These are phyloP conservation scores for Phyllosticta citribraziliensis DNA, from an alignment of 2,329 filamentous ascomycete species.

Conservation along the genomic window DNA sequence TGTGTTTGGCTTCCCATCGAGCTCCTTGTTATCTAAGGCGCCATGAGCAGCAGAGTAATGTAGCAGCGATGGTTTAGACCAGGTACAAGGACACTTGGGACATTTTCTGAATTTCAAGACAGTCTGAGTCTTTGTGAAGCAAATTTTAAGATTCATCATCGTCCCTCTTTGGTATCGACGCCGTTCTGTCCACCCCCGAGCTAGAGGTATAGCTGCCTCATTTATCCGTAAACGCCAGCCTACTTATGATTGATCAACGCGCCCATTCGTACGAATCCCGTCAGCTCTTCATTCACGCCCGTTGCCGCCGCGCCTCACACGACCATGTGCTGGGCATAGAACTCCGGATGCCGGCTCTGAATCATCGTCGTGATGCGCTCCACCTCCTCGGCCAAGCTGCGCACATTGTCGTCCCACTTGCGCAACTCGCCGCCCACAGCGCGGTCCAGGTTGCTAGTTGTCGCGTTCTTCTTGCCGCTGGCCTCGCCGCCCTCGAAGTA, in stretches of 20 bases:
- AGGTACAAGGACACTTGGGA: too few species aligned
- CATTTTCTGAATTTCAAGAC: too few species aligned
- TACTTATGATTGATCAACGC: not conserved
- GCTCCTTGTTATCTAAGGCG: too few species aligned
- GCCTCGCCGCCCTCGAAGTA: slow-evolving; percentile 75
- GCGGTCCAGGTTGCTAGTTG: slow-evolving; percentile 50
- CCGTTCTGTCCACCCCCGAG: too few species aligned
- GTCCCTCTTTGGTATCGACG: not conserved
- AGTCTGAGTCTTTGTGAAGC: too few species aligned
- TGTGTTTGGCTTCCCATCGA: too few species aligned
- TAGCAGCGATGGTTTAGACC: too few species aligned
- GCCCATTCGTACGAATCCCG: not conserved
- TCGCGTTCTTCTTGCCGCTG: slow-evolving; percentile 54
- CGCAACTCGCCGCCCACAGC: slow-evolving; percentile 61
- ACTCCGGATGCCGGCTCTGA: slow-evolving; percentile 64
- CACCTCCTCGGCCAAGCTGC: slow-evolving; percentile 77
- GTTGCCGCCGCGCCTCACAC: not conserved
- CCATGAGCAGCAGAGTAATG: too few species aligned
- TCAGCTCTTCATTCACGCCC: not conserved
- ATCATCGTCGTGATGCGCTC: slow-evolving; percentile 76
- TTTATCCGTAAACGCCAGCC: not conserved
- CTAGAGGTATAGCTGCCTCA: not conserved
- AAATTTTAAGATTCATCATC: not conserved
- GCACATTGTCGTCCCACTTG: slow-evolving; percentile 83
- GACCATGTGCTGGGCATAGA: slow-evolving; percentile 27